Evolutionary conservation across 257 asterid genomes (phyloP).

Genomic region (Solanum medicagineum): DNA sequence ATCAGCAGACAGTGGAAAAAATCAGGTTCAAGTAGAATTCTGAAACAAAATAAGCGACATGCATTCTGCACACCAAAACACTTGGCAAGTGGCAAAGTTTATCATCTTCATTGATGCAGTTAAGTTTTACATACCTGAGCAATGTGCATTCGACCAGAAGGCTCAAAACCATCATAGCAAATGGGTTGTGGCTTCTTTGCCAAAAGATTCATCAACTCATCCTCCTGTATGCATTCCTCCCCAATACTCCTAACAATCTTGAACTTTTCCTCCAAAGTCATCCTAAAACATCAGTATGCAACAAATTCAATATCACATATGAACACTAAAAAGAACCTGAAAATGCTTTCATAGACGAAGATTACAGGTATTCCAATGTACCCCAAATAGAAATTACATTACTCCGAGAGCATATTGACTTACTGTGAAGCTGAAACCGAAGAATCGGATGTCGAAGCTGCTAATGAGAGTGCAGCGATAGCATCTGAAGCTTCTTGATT

Average conservation of each 20-base stretch:
- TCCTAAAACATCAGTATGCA: constrained; percentile 12
- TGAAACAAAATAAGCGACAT: not conserved
- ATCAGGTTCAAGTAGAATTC: not conserved
- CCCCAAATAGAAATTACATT: not conserved
- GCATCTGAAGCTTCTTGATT: not conserved
- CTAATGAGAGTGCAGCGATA: not conserved
- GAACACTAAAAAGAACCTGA: not conserved
- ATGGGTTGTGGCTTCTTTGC: constrained; percentile 53
- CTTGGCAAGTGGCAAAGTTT: not conserved
- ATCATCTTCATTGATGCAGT: not conserved
- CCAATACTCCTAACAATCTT: constrained; percentile 63
- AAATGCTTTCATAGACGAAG: not conserved
- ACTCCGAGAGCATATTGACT: not conserved
- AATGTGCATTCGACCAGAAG: constrained; percentile 95
- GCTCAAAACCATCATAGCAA: constrained; percentile 90
- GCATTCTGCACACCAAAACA: not conserved
- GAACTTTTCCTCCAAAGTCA: constrained; percentile 54
- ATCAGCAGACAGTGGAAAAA: not conserved
- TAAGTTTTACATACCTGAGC: constrained; percentile 50
- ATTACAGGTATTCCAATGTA: not conserved
- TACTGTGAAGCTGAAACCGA: not conserved
- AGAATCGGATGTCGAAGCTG: not conserved
- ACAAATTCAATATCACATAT: not conserved
- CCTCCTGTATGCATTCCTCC: constrained; percentile 90
- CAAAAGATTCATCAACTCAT: constrained; percentile 56